Evolutionary conservation across 139 green algal genomes (phyloP), one percentile per base, ranked within the genome.

Genomic region (Chlamydomonas eustigma): DNA sequence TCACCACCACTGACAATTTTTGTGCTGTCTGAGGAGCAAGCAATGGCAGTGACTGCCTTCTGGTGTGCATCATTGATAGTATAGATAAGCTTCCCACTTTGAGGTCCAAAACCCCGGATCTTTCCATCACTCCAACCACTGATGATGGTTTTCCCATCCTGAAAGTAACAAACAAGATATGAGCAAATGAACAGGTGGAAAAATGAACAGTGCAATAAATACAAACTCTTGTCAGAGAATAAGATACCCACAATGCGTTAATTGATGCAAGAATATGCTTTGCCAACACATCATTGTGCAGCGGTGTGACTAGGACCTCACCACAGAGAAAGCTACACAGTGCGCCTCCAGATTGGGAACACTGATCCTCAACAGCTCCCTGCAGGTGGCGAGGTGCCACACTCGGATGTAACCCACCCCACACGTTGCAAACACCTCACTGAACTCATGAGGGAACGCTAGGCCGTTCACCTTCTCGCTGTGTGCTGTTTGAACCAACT

Each of bases 1-100:
- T 87, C 85, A 0, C 91, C 91, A 33, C 92, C 92, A 22, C 66
- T 88, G 75, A 96, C 86, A 35, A 95, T 75, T 25, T 79, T 76
- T 1, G 18, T 71, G 22, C 74, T 84, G 81, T 94, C 89, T 2
- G 39, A 73, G 4, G 87, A 91, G 39, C 69, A 73, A 1, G 81
- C 85, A 65, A 97, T 88, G n/a, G 92, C 86, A 1, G 84, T 92
- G 12, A 95, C 91, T 5, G 80, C 86, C 51, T 88, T 88, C 22
- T 87, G 84, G 83, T 97, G 92, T 5, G 91, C 91, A 39, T 94
- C 89, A 69, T 92, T 82, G 66, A 95, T 93, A 39, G 83, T 91
- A 85, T 90, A 96, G 35, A 94, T 68, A 37, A 94, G 82, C 82
- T 91, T 91, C 67, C 91, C 93, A 25, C 71, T 91, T 78, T 96